Conservation (phyloP, 225 moss, liverwort and hornwort genomes). For the Sphagnum tenellum region DNA sequence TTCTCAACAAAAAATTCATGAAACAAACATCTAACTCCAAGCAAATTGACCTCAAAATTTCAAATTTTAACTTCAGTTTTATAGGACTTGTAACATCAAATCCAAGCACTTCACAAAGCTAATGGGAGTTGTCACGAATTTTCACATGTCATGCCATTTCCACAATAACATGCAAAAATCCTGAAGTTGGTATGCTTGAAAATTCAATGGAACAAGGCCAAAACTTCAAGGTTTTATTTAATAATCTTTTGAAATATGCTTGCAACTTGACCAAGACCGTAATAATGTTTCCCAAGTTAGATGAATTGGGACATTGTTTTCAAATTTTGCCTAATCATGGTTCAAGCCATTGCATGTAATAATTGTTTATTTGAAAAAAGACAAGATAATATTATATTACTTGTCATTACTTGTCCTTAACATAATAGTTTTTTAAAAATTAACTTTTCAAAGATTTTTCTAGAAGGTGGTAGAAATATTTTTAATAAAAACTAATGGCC, state of each 20-base stretch:
- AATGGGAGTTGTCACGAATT: too few relatives aligned
- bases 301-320: neutral
- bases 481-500: too few relatives aligned
- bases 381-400: neutral
- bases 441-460: too few relatives aligned
- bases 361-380: neutral
- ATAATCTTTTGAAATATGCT: neutral
- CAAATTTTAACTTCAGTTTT: neutral
- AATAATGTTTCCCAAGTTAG: neutral
- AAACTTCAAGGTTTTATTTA: conserved; percentile 1
- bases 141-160: too few relatives aligned
- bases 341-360: conserved; percentile 3
- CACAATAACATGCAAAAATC: neutral
- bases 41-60: neutral
- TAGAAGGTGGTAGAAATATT: too few relatives aligned
- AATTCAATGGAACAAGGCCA: neutral
- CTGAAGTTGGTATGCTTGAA: neutral
- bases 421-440: too few relatives aligned
- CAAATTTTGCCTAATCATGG: neutral
- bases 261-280: neutral
- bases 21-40: neutral
- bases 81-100: neutral
- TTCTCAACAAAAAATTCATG: neutral
- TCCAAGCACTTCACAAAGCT: neutral
- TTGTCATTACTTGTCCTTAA: too few relatives aligned